Evolutionary conservation across 1,139 yeast genomes (phyloP), one percentile per base, ranked within the genome.

Genomic region (Zhuliangozyma blackwelliae): DNA sequence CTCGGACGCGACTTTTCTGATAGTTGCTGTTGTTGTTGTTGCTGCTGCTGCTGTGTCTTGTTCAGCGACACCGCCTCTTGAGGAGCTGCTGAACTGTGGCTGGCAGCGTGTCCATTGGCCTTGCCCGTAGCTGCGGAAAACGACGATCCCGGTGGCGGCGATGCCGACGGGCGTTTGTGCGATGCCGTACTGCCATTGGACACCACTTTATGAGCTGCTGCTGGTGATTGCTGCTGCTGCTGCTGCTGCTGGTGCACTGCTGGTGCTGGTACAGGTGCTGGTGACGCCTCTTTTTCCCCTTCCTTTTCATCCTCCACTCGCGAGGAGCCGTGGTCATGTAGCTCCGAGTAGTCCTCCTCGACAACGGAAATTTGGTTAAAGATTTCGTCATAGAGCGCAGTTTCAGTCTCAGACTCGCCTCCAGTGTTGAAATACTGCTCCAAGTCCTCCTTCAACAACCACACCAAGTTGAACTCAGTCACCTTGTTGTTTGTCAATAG

Each of bases 381-480:
- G 22, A 70, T 58, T 38, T 70, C 75, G 40, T 70, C 76, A 43
- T 69, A 70, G 33, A 69, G 53, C 5, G 68, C 68, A 37, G 68
- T 72, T 44, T 62, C 67, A 23, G 37, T 43, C 36, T 61, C 71
- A 13, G 68, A 65, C 29, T 68, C 74, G 33, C 65, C 69, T 39
- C 63, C 63, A 4, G 68, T 55, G 35, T 59, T 65, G 38, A 69
- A 54, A 41, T 65, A 68, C 38, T 61, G 61, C 28, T 49, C 65
- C 40, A 70, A 57, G 48, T 70, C 75, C 22, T 65, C 73, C 42
- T 65, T 63, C 33, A 70, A 64, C 30, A 63, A 53, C 52, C 59
- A 53, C 11, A 66, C 59, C 37, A 63, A 52, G 32, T 63, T 62
- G 22, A 66, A 60, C 37, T 64, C 64, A 9, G 57, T 53, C 16